Conservation (phyloP, 495 filamentous ascomycete species). For the Articulospora tetracladia region DNA sequence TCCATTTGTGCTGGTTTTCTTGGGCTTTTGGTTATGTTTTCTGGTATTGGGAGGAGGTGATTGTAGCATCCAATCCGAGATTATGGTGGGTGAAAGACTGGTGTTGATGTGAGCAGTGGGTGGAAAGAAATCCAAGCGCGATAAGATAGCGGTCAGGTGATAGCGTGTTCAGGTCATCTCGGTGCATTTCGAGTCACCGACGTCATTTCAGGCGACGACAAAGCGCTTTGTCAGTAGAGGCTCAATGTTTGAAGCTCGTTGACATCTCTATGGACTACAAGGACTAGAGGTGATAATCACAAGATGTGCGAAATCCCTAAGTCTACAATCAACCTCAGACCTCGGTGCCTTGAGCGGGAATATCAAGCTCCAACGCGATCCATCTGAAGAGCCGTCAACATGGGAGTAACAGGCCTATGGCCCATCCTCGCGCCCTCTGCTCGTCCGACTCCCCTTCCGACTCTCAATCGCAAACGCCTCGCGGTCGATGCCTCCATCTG, state of each 20-base stretch:
- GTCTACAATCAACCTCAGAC: no score
- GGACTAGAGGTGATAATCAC: background rate
- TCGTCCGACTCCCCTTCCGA: slow-evolving; percentile 86
- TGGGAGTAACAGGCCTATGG: slow-evolving; percentile 99
- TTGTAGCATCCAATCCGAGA: no score
- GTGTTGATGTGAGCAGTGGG: no score
- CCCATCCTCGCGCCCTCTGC: slow-evolving; percentile 89
- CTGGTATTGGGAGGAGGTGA: background rate
- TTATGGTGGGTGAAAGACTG: no score
- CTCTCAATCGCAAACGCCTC: slow-evolving; percentile 89
- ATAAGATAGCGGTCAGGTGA: slow-evolving; percentile 12
- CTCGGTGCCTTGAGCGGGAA: slow-evolving; percentile 6
- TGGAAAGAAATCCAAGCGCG: no score
- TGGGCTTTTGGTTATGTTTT: background rate
- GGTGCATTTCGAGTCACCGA: background rate
- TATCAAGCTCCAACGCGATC: background rate
- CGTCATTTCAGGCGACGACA: slow-evolving; percentile 6
- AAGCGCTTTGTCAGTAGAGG: no score
- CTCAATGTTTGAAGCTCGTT: no score
- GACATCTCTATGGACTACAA: no score
- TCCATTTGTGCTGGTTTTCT: slow-evolving; percentile 27
- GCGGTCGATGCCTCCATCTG: slow-evolving; percentile 98
- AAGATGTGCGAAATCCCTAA: background rate
- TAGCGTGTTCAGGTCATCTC: background rate
- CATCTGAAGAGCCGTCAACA: slow-evolving; percentile 32